Evolutionary conservation across 176 grass and related monocot species (phyloP).

Genomic region (Rhynchospora pubera): DNA sequence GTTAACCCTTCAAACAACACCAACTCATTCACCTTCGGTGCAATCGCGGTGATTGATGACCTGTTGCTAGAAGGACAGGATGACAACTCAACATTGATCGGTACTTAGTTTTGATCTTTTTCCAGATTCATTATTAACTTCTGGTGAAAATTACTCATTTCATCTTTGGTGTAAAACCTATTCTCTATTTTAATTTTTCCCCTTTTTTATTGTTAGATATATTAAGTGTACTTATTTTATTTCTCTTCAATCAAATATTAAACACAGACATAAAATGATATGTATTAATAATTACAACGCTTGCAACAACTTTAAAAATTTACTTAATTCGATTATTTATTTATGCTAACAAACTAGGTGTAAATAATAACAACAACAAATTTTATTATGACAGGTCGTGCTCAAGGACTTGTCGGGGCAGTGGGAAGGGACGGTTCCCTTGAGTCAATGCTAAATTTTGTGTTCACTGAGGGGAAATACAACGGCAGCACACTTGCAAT

Average conservation of each 20-base stretch:
- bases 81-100: conserved; percentile 10
- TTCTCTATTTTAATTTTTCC: too few relatives aligned
- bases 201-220: too few relatives aligned
- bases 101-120: background rate
- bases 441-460: background rate
- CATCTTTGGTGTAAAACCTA: background rate
- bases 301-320: background rate
- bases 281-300: too few relatives aligned
- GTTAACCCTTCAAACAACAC: background rate
- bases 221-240: too few relatives aligned
- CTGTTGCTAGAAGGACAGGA: conserved; percentile 5
- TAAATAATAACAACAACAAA: background rate
- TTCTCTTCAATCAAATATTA: too few relatives aligned
- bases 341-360: too few relatives aligned
- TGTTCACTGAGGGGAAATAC: background rate
- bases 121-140: background rate
- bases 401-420: background rate
- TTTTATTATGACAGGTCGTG: background rate
- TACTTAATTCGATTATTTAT: background rate
- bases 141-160: background rate
- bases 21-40: background rate
- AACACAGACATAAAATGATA: too few relatives aligned
- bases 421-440: background rate
- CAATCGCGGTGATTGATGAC: conserved; percentile 8
- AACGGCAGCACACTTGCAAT: background rate